Conservation (phyloP, 202 grass and related monocot genomes). For the Panicum virgatum region DNA sequence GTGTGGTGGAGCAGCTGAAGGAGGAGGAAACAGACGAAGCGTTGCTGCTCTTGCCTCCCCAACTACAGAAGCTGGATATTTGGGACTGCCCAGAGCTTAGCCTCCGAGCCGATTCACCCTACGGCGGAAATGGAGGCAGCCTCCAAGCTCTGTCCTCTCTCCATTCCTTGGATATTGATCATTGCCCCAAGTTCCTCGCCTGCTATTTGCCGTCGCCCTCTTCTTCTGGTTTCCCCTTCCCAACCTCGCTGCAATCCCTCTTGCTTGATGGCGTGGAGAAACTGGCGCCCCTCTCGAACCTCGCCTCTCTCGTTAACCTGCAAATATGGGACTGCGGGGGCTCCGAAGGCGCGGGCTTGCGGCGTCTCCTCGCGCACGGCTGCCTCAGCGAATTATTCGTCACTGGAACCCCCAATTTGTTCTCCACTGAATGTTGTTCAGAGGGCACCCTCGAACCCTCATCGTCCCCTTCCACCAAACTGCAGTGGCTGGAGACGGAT, state of each 20-base stretch:
- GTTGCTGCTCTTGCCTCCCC: background rate
- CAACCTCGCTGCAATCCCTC: background rate
- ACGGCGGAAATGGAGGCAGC: background rate
- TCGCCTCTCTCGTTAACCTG: background rate
- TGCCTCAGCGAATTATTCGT: rapidly evolving
- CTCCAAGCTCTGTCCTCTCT: slow-evolving; percentile 10
- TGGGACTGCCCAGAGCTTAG: rapidly evolving
- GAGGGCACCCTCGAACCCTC: background rate
- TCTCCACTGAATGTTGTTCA: background rate
- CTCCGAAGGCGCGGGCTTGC: background rate
- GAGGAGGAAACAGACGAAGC: background rate
- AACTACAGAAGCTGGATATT: rapidly evolving
- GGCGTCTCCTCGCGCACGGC: background rate
- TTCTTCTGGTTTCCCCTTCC: background rate
- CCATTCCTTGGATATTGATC: rapidly evolving
- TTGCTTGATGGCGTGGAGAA: rapidly evolving
- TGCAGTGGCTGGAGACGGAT: background rate
- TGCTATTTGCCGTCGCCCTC: background rate
- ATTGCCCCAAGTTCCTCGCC: background rate
- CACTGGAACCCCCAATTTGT: rapidly evolving
- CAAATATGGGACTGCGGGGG: rapidly evolving
- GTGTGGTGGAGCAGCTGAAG: background rate
- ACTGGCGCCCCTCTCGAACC: background rate
- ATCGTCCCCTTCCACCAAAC: background rate
- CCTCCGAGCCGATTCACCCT: background rate